Base-by-base conservation (phyloP, 164 flowering plant species). In the Macadamia integrifolia region DNA sequence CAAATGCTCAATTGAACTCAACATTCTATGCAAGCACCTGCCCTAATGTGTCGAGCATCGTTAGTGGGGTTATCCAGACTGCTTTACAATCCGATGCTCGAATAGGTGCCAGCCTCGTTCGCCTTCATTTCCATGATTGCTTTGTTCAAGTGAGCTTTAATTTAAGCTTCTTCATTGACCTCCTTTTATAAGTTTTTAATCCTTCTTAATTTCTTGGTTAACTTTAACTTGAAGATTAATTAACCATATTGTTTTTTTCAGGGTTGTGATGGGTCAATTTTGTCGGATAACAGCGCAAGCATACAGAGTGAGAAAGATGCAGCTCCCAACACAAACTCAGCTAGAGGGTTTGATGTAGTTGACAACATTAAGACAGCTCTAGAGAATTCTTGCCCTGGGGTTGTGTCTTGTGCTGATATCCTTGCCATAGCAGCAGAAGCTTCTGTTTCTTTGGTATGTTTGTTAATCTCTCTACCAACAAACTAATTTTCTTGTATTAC, bases 111-210 rank as follows among this genome's bases (percentile, higher is more conserved):
- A 84, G 80, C 69, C 82, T 88, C 60, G 66, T 80, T 63, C 80
- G 88, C 6, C 87, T 85, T 59, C 88, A 87, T 70, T 90, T 87
- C 68, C 96, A 87, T 52, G 93, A 86, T 66, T 90, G 93, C 75
- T 88, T 82, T 72, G 93, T 87, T 43, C 60, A 88, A 69, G 91
- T 84, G 72, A 62, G 9, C 10, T 31, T 53, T 5, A 30, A 23
- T 43, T 10, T 57, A 23, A 23, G 23, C 23, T 23, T 23, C 23
- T 23, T 23, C 23, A 23, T 23, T 23, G 23, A 23, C 23, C 23
- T 23, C 23, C 23, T 23, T 23, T 23, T 23, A 23, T 23, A 23
- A 0, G 23, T 23, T 23, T 23, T 35, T 8, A 9, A 6, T 30
- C 13, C 55, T 9, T 50, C 3, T 50, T 50, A 3, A 10, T 50